A percentile compares a stretch with the other conserved stretches of the same genome.
phyloP scores from a whole-genome alignment of 176 grass and related monocot genomes.

The Avena insularis region DNA sequence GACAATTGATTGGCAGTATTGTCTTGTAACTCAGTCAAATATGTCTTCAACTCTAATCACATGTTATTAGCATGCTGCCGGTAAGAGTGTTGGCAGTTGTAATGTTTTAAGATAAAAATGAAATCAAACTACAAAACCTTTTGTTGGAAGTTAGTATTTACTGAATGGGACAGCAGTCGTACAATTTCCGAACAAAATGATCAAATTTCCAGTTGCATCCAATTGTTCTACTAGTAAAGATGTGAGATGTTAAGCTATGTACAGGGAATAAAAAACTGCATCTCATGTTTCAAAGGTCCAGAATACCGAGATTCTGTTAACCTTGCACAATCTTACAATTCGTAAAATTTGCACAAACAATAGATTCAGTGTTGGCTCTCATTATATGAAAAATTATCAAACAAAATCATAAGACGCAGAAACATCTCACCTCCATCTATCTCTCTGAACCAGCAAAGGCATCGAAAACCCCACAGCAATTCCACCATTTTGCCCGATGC shows the following conservation, averaged over 20 bases:
- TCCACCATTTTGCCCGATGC: conserved; percentile 74
- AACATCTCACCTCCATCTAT: conserved; percentile 63
- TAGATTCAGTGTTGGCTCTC: background rate
- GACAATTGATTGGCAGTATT: conserved; percentile 13
- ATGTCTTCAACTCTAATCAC: background rate
- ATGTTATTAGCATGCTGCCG: background rate
- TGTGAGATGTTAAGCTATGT: conserved; percentile 4
- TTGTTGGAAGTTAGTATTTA: background rate
- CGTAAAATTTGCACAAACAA: background rate
- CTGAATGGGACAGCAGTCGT: background rate
- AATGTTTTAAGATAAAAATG: background rate
- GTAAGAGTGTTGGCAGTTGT: background rate
- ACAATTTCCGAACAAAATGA: background rate
- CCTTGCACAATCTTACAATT: background rate
- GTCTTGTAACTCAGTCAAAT: conserved; percentile 17
- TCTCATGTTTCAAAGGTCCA: conserved; percentile 17
- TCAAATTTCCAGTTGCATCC: background rate
- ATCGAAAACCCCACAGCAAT: conserved; percentile 83
- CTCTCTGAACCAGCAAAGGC: conserved; percentile 58
- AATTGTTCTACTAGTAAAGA: conserved; percentile 21
- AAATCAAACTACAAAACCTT: background rate
- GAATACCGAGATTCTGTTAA: background rate
- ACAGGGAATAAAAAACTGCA: background rate
- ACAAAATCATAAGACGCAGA: conserved; percentile 2
- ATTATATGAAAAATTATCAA: conserved; percentile 5